Evolutionary conservation across 73 alveolate genomes (phyloP), one percentile per base, ranked within the genome.

Genomic region (Breviolum minutum): DNA sequence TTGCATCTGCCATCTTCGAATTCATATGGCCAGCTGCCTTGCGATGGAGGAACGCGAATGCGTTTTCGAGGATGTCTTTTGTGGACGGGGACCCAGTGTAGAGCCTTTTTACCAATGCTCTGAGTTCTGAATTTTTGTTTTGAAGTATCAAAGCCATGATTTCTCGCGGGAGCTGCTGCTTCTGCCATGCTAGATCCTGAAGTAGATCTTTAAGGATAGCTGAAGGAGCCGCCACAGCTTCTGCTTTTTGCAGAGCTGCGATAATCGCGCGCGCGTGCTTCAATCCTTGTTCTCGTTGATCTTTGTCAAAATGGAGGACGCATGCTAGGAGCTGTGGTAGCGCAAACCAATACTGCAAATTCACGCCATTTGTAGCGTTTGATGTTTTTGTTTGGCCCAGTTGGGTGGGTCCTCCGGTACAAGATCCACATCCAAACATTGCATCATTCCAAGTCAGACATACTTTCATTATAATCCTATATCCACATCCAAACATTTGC

Each of bases 21-120:
- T 85, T 85, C 30, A 63, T 85, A 14, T 61, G 80, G 29, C 8
- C 27, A 4, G 61, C 71, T 3, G 80, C 80, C 63, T 85, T 85
- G 16, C 94, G 10, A 14, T 85, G 94, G 1, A 85, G 63, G 48
- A 61, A 85, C 26, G 94, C 94, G 27, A 85, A 85, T 1, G 63
- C 7, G n/a, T 85, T 85, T 63, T 85, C 94, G 5, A 85, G 80
- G 14, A 27, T 61, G 63, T 85, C 94, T 14, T 85, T 85, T 22
- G 94, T 85, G 77, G 63, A 22, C 7, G 94, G 94, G 9, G 64
- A 62, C 10, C 94, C 94, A 6, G 30, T 8, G 40, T 11, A 85
- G 19, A 85, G 94, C 7, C 79, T 8, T 2, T 7, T 10, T 12
- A 79, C 94, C 63, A 85, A 29, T 8, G 20, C 27, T 24, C 1